Evolutionary conservation across 1,139 yeast genomes (phyloP).

Genomic region (Wickerhamiella pararugosa): DNA sequence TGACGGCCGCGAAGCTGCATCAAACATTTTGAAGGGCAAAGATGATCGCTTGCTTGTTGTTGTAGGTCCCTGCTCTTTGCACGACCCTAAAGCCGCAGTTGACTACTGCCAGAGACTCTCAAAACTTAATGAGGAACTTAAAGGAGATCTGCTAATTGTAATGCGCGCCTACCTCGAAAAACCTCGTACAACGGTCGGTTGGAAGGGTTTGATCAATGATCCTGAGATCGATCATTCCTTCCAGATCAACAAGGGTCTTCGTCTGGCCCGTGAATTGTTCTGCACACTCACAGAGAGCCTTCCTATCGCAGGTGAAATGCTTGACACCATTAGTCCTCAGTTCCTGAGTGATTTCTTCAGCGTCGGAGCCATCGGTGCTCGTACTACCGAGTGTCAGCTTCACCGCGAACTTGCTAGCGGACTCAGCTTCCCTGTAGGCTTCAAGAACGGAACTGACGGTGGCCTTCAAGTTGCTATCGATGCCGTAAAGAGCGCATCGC

Average conservation of each 20-base stretch:
- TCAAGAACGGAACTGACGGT: conserved; percentile 96
- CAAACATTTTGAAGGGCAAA: conserved; percentile 48
- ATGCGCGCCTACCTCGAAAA: conserved; percentile 98
- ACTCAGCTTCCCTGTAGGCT: conserved; percentile 89
- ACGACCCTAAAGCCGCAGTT: conserved; percentile 82
- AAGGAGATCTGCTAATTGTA: conserved; percentile 65
- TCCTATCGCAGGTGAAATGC: conserved; percentile 96
- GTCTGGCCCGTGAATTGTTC: conserved; percentile 77
- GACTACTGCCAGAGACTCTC: conserved; percentile 66
- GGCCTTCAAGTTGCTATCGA: conserved; percentile 82
- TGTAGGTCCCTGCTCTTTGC: conserved; percentile 94
- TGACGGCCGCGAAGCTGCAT: conserved; percentile 54
- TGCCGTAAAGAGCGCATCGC: conserved; percentile 83
- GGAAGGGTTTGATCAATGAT: conserved; percentile 96
- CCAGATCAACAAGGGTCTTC: conserved; percentile 86
- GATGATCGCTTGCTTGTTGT: conserved; percentile 73
- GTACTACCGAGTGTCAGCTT: conserved; percentile 93
- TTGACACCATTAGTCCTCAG: conserved; percentile 93
- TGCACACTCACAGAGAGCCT: conserved; percentile 63
- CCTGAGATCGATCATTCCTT: conserved; percentile 92
- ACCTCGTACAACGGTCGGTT: conserved; percentile 97
- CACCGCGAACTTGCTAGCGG: conserved; percentile 96
- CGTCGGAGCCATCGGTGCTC: conserved; percentile 93
- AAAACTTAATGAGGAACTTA: conserved; percentile 43
- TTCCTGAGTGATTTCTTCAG: conserved; percentile 80